Evolutionary conservation across 2,329 filamentous ascomycete species (phyloP).

Genomic region (Clonostachys sp.): DNA sequence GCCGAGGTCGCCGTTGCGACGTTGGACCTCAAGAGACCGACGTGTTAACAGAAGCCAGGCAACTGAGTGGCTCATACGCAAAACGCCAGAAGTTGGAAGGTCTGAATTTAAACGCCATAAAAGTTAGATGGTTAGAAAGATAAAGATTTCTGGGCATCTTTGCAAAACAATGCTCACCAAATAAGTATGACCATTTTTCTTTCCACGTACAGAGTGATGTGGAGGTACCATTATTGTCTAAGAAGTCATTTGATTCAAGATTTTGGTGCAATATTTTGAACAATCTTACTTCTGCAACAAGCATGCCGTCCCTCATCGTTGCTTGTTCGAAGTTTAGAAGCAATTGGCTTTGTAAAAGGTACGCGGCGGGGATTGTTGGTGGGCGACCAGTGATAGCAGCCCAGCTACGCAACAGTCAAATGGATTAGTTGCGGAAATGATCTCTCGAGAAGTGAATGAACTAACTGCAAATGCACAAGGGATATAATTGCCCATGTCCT

Average conservation of each 20-base stretch:
- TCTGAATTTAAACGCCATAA: no score
- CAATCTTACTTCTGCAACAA: not conserved
- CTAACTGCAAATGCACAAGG: not conserved
- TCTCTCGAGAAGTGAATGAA: not conserved
- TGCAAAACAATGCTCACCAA: no score
- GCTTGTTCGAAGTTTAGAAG: not conserved
- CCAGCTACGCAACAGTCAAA: not conserved
- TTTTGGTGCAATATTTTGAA: not conserved
- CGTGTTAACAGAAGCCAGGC: no score
- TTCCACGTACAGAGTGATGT: not conserved
- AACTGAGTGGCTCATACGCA: no score
- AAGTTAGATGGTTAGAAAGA: no score
- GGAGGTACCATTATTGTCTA: not conserved
- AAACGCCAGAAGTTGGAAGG: no score
- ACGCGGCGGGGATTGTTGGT: not conserved
- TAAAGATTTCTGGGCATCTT: no score
- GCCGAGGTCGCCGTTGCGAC: no score
- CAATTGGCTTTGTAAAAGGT: not conserved
- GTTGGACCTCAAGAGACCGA: no score
- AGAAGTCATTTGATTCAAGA: not conserved
- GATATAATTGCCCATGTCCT: not conserved
- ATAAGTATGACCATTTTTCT: not conserved
- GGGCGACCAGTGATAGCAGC: not conserved
- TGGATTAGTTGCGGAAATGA: no score
- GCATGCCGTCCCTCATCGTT: not conserved